phyloP scores from a whole-genome alignment of 108 stramenopile genomes.

The Stephanodiscus triporus region DNA sequence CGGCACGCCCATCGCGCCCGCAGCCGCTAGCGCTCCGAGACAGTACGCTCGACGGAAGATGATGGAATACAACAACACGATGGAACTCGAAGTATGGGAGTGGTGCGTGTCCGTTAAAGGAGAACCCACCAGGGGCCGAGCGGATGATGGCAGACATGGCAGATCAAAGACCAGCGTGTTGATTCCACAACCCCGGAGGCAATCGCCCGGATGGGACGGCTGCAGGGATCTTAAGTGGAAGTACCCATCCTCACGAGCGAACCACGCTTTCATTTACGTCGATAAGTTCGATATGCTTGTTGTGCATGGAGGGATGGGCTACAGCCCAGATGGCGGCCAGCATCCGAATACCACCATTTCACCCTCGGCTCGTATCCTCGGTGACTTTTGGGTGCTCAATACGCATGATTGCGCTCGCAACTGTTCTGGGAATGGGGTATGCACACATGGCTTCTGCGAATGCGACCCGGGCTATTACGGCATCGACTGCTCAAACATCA shows the following conservation, averaged over 20 bases:
- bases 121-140: slow-evolving; percentile 57
- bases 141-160: slow-evolving; percentile 42
- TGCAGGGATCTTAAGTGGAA: slow-evolving; percentile 74
- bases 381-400: slow-evolving; percentile 74
- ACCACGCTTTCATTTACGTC: slow-evolving; percentile 56
- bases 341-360: slow-evolving; percentile 24
- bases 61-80: slow-evolving; percentile 39
- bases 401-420: slow-evolving; percentile 68
- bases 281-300: slow-evolving; percentile 56
- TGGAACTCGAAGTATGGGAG: slow-evolving; percentile 55
- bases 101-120: slow-evolving; percentile 74
- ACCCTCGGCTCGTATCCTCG: slow-evolving; percentile 46
- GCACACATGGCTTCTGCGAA: slow-evolving; percentile 74
- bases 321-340: slow-evolving; percentile 40
- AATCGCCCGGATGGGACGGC: slow-evolving; percentile 86
- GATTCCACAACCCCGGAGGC: slow-evolving; percentile 73
- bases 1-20: slow-evolving; percentile 68
- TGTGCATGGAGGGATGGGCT: slow-evolving; percentile 74
- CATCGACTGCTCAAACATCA: slow-evolving; percentile 80
- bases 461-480: slow-evolving; percentile 85
- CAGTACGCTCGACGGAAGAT: slow-evolving; percentile 54
- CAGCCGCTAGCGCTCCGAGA: slow-evolving; percentile 69
- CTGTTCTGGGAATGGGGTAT: slow-evolving; percentile 77
- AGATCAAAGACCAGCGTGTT: slow-evolving; percentile 54
- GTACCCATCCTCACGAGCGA: slow-evolving; percentile 62